Conservation (phyloP, 2,329 filamentous ascomycete species). For the Trichophyton rubrum region DNA sequence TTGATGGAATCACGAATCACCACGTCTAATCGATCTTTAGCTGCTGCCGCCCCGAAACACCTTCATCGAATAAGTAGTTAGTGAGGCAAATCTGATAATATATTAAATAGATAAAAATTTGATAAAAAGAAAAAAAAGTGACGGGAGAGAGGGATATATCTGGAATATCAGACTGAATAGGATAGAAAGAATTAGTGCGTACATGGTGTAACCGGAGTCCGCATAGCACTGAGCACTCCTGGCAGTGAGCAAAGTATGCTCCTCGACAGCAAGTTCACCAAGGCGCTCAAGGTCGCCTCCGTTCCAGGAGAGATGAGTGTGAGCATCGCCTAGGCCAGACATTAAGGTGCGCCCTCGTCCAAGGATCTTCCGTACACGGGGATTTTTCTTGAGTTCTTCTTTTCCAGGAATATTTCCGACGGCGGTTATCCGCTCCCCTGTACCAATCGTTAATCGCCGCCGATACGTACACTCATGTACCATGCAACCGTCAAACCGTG, state of each 20-base stretch:
- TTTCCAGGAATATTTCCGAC: conserved; percentile 26
- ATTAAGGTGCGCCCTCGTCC: conserved; percentile 37
- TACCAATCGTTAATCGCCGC: neutral
- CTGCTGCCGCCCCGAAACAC: conserved; percentile 38
- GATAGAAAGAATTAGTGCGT: conserved; percentile 2
- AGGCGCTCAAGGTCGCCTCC: conserved; percentile 31
- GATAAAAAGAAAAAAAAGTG: neutral
- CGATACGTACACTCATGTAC: too few relatives aligned
- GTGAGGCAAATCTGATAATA: neutral
- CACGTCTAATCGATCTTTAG: conserved; percentile 35
- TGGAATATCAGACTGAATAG: neutral
- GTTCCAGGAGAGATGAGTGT: conserved; percentile 41
- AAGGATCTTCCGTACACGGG: conserved; percentile 27
- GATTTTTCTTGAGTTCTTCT: conserved; percentile 19
- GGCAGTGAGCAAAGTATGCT: conserved; percentile 37
- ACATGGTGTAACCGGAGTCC: conserved; percentile 41
- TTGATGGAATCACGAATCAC: conserved; percentile 41
- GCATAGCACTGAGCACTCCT: conserved; percentile 34
- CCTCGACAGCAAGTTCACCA: conserved; percentile 34
- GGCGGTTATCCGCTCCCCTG: conserved; percentile 23
- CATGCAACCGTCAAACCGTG: too few relatives aligned
- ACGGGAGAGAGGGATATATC: too few relatives aligned
- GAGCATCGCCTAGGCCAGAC: conserved; percentile 39
- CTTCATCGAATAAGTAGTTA: conserved; percentile 10
- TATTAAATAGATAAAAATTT: neutral